These are phyloP conservation scores for Beauveria asiatica DNA, from an alignment of 2,329 filamentous ascomycete genomes.

Conservation along the genomic window DNA sequence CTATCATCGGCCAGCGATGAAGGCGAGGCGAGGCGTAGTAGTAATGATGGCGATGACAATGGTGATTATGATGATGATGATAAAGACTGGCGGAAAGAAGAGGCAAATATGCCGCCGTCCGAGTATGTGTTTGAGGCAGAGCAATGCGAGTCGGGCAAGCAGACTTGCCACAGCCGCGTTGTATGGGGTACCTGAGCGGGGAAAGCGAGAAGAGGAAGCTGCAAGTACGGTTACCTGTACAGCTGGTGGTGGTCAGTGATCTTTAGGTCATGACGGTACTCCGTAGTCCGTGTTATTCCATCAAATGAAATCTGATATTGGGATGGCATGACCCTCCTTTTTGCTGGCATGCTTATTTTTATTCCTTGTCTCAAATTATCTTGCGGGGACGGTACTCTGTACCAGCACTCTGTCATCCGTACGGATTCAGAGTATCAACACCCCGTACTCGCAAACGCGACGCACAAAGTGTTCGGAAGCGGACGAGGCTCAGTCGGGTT, in stretches of 20 bases:
- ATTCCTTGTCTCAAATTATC: not conserved
- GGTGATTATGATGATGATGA: not conserved
- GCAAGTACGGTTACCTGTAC: too few species aligned
- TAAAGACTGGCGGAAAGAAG: too few species aligned
- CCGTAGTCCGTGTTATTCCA: too few species aligned
- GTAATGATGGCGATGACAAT: not conserved
- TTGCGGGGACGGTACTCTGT: not conserved
- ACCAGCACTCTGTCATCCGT: too few species aligned
- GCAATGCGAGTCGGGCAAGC: not conserved
- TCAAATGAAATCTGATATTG: not conserved
- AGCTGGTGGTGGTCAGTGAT: too few species aligned
- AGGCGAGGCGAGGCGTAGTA: not conserved
- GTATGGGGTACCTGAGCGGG: not conserved
- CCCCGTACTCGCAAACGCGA: too few species aligned
- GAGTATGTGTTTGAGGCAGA: constrained; percentile 7
- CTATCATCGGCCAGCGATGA: not conserved
- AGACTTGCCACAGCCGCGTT: not conserved
- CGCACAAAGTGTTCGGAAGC: too few species aligned
- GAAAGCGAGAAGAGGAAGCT: too few species aligned
- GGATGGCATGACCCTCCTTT: not conserved
- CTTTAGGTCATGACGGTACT: too few species aligned
- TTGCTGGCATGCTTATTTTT: not conserved
- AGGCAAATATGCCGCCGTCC: not conserved
- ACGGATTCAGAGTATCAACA: too few species aligned
- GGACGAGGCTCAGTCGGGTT: too few species aligned